Evolutionary conservation across 2,329 filamentous ascomycete genomes (phyloP).

Genomic region (Scytalidium sp.): DNA sequence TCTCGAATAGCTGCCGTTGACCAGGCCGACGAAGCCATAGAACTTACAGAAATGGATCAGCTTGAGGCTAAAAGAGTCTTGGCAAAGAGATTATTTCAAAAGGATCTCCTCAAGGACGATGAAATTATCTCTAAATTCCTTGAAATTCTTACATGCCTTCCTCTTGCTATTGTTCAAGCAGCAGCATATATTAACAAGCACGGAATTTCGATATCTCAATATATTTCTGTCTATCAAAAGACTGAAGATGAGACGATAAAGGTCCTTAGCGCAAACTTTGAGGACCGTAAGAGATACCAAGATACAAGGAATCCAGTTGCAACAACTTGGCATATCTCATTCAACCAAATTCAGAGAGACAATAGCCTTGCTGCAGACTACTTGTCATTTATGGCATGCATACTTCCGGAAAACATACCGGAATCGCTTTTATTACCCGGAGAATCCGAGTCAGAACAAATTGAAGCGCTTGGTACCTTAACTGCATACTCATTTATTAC

Average conservation of each 20-base stretch:
- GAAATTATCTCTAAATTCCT: conserved; percentile 23
- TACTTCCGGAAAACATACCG: background rate
- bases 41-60: conserved; percentile 28
- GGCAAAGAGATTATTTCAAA: conserved; percentile 17
- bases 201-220: conserved; percentile 1
- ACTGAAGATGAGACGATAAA: background rate
- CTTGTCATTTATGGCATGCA: background rate
- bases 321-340: background rate
- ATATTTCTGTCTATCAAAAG: conserved; percentile 4
- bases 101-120: conserved; percentile 9
- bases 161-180: conserved; percentile 34
- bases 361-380: background rate
- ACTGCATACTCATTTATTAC: conserved; percentile 30
- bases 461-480: conserved; percentile 28
- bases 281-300: background rate
- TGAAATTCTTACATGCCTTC: conserved; percentile 31
- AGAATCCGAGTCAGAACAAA: conserved; percentile 2
- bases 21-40: conserved; percentile 19
- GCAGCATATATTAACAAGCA: conserved; percentile 32
- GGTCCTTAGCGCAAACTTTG: too few relatives aligned
- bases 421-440: background rate
- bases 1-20: conserved; percentile 5
- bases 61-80: conserved; percentile 26
- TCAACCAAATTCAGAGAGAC: background rate
- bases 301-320: background rate